A percentile compares a stretch with the other conserved stretches of the same genome.
These are phyloP conservation scores for Phragmites australis DNA, from an alignment of 176 grass and related monocot genomes.

Conservation along the genomic window DNA sequence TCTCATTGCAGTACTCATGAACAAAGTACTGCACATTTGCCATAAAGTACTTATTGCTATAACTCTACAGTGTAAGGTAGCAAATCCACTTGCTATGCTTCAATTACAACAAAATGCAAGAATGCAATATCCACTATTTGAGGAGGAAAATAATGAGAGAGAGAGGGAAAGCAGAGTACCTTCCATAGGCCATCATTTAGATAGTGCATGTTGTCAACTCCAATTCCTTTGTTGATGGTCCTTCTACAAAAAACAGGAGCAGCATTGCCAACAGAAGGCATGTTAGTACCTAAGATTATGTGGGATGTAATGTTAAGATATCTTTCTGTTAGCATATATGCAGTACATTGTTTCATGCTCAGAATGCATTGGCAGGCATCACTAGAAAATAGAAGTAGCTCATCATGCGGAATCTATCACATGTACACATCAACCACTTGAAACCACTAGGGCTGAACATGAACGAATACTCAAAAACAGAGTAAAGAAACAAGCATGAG, in stretches of 20 bases:
- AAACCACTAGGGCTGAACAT: neutral
- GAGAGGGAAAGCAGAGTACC: constrained; percentile 42
- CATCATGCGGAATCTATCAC: neutral
- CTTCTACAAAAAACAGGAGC: constrained; percentile 54
- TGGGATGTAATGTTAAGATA: neutral
- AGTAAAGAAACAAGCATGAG: neutral
- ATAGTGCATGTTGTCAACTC: constrained; percentile 98
- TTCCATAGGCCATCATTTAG: constrained; percentile 99
- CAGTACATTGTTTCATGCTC: neutral
- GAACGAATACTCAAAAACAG: neutral
- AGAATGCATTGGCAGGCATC: neutral
- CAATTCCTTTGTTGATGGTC: constrained; percentile 97
- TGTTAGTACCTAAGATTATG: constrained; percentile 4
- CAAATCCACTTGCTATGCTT: constrained; percentile 6
- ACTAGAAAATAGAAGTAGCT: neutral
- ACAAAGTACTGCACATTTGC: neutral
- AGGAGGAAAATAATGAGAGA: neutral
- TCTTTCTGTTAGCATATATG: neutral
- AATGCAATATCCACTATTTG: constrained; percentile 6
- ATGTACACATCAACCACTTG: neutral
- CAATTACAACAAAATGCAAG: neutral
- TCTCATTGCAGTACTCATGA: neutral
- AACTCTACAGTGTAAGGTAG: neutral
- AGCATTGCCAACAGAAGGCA: neutral
- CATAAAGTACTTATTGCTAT: neutral